These are phyloP conservation scores for Talaromyces sp. DNA, from an alignment of 2,329 filamentous ascomycete genomes.

Conservation along the genomic window DNA sequence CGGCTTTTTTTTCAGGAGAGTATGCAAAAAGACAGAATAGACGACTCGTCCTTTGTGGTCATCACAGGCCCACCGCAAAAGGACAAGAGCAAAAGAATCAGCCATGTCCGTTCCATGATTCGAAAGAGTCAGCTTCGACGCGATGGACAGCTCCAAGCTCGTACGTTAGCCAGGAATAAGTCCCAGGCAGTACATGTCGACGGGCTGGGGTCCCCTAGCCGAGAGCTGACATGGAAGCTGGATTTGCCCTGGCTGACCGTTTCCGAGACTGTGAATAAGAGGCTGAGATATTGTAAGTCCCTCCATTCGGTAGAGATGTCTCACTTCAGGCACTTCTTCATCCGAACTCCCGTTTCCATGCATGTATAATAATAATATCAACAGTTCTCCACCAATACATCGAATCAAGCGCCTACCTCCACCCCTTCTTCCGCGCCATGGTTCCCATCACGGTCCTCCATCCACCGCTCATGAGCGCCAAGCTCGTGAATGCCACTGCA, in stretches of 20 bases:
- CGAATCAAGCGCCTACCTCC: conserved; percentile 17
- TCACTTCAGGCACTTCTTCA: neutral
- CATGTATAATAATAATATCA: neutral
- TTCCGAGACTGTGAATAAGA: conserved; percentile 17
- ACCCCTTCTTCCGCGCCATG: conserved; percentile 21
- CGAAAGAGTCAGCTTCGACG: conserved; percentile 18
- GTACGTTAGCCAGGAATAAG: neutral
- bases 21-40: neutral
- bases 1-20: neutral
- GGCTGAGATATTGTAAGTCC: conserved; percentile 21
- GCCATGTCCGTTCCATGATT: conserved; percentile 21
- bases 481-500: conserved; percentile 23
- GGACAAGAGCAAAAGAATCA: conserved; percentile 19
- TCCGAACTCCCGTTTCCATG: neutral
- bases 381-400: conserved; percentile 23
- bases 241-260: conserved; percentile 18
- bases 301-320: neutral
- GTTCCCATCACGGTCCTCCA: conserved; percentile 16
- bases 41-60: conserved; percentile 20
- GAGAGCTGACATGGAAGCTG: neutral
- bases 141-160: neutral
- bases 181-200: neutral
- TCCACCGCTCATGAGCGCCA: conserved; percentile 22
- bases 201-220: neutral
- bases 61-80: conserved; percentile 21